A percentile compares a stretch with the other conserved stretches of the same genome.
phyloP scores from a whole-genome alignment of 108 stramenopile genomes.

The Aurantiochytrium sp. region DNA sequence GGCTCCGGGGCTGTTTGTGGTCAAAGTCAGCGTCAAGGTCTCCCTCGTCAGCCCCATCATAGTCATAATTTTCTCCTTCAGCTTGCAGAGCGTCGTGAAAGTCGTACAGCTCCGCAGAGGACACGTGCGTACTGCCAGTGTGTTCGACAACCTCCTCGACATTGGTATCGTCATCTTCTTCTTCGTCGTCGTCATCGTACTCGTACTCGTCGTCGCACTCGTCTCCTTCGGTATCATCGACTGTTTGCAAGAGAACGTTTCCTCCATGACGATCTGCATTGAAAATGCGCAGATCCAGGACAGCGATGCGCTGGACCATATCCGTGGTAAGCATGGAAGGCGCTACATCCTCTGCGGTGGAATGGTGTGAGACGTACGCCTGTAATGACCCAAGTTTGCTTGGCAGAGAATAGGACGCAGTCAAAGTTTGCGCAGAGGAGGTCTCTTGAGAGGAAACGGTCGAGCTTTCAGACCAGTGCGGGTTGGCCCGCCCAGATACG shows the following conservation, averaged over 20 bases:
- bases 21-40: too few relatives aligned
- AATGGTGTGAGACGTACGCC: constrained; percentile 34
- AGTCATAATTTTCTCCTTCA: background rate
- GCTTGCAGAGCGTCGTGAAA: background rate
- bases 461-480: background rate
- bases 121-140: too few relatives aligned
- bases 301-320: constrained; percentile 93
- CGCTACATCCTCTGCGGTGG: background rate
- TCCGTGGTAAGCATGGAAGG: constrained; percentile 49
- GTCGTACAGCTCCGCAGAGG: background rate
- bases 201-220: background rate
- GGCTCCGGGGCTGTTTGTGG: too few relatives aligned
- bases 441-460: background rate
- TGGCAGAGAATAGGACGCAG: background rate
- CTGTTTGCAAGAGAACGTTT: constrained; percentile 67
- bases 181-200: background rate
- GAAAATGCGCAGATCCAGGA: constrained; percentile 88
- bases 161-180: background rate
- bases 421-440: background rate
- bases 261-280: constrained; percentile 91
- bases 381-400: constrained; percentile 75
- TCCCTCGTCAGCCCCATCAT: background rate
- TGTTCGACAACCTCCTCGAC: background rate
- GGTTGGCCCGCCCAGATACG: background rate
- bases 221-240: background rate